Base-by-base conservation (phyloP, 768 basidiomycete genomes). In the Crassisporium funariophilum region DNA sequence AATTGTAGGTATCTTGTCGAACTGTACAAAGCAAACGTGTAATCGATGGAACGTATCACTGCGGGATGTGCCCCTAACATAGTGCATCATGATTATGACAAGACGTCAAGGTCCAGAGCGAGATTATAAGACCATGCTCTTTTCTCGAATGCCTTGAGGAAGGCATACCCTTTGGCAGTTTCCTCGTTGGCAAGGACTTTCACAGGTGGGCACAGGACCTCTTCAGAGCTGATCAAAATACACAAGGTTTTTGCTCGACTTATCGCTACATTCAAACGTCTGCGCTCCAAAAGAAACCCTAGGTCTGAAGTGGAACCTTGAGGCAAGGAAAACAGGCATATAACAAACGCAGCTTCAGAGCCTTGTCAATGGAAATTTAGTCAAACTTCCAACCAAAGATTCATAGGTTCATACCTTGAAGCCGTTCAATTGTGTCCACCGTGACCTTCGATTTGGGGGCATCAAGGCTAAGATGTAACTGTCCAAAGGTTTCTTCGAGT, bases 381-480 rank as follows among this genome's bases (percentile, higher is more conserved):
- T 38, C 10, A 20, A 27, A 10, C 17, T 11, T 33, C 20, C 3
- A 24, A 19, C 20, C 11, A 19, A 12, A 10, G 13, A 48, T 61
- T 19, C n/a, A n/a, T n/a, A n/a, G n/a, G n/a, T n/a, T n/a, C n/a
- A n/a, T 13, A 75, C 76, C 76, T 69, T 79, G 77, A 19, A 80
- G 55, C 11, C 75, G 63, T 61, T 80, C 78, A 35, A 78, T 63
- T 0, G 78, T 78, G 51, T 78, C 78, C 8, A 78, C 74, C 0
- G 63, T 76, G 5, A 78, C 68, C 40, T 61, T 46, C 21, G 25
- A 36, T 12, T 41, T 35, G 12, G 27, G 33, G 13, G 40, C 21
- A 23, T 15, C 35, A n/a, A 46, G 46, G 25, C 41, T 49, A 17
- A 62, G 17, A 5, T 42, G 16, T 46, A 66, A 29, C 5, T 41